Conservation (phyloP, 225 moss, liverwort and hornwort genomes). For the Ulota crispa region DNA sequence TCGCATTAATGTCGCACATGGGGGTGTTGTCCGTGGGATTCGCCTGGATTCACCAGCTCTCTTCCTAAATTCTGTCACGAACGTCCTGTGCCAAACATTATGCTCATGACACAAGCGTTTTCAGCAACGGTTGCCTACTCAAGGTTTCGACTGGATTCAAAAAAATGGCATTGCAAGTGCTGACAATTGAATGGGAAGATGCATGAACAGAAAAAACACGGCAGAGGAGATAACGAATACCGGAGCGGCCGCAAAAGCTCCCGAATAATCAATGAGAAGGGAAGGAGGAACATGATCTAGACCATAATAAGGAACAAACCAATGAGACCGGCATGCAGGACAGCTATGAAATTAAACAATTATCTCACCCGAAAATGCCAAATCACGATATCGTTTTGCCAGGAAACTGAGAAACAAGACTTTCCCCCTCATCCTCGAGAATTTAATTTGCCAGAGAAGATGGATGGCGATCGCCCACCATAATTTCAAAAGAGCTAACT, state of each 20-base stretch:
- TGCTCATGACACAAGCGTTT: slow-evolving; percentile 12
- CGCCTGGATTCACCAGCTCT: slow-evolving; percentile 73
- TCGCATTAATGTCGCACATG: slow-evolving; percentile 72
- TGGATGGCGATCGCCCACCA: not conserved
- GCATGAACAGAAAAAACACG: not conserved
- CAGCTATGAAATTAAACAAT: not conserved
- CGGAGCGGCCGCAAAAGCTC: not conserved
- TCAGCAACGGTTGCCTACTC: not conserved
- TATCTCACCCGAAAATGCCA: not conserved
- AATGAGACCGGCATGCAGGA: not conserved
- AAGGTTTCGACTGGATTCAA: not conserved
- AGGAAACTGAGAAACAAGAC: slow-evolving; percentile 2
- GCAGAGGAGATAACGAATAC: not conserved
- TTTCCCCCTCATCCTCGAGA: not conserved
- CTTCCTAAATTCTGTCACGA: slow-evolving; percentile 55
- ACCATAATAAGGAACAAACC: not conserved
- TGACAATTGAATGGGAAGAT: not conserved
- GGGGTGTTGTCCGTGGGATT: slow-evolving; percentile 72
- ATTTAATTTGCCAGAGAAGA: not conserved
- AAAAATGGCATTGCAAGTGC: not conserved
- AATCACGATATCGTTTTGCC: not conserved
- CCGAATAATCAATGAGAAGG: not conserved
- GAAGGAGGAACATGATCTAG: no score
- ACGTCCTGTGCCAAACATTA: slow-evolving; percentile 21
- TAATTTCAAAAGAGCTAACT: not conserved